Evolutionary conservation across 441 rosid genomes (phyloP), one percentile per base, ranked within the genome.

Genomic region (Erodium texanum): DNA sequence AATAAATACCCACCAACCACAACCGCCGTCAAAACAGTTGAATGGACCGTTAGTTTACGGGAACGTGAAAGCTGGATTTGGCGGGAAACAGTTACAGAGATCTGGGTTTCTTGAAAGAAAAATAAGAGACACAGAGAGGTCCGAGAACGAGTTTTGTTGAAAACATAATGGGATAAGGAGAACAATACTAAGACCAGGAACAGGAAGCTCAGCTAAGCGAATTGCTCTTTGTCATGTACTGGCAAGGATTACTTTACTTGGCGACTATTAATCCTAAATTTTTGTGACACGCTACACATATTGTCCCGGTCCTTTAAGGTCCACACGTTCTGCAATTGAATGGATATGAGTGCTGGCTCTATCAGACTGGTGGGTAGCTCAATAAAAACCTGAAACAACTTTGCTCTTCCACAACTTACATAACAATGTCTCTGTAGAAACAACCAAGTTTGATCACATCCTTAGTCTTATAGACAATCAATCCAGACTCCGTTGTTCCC

Each of bases 61-160:
- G 32, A 27, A 27, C 2, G 12, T 54, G 2, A 54, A 54, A 54
- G 61, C 23, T 58, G 15, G 43, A 43, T 23, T 74, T 83, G 56
- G 86, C 84, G 81, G 84, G 86, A 82, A 82, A 61, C 62, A 24
- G 62, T 18, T 52, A 71, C 71, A 68, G 67, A 67, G 75, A 56
- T 45, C 2, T 5, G 52, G 52, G 3, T 45, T 45, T 5, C 4
- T 0, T 8, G 4, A 3, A 38, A 10, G 14, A 38, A 43, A 14
- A 36, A 43, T n/a, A n/a, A n/a, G n/a, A n/a, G n/a, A n/a, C n/a
- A n/a, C n/a, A n/a, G n/a, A n/a, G n/a, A n/a, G n/a, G n/a, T n/a
- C n/a, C n/a, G n/a, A n/a, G n/a, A n/a, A n/a, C n/a, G n/a, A n/a
- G n/a, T n/a, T n/a, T n/a, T n/a, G 62, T 58, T 58, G 62, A 12